Percentiles rank a stretch among this genome's conserved stretches.
Conservation (phyloP, 1,284 basidiomycete genomes). For the Termitomyces sp. region DNA sequence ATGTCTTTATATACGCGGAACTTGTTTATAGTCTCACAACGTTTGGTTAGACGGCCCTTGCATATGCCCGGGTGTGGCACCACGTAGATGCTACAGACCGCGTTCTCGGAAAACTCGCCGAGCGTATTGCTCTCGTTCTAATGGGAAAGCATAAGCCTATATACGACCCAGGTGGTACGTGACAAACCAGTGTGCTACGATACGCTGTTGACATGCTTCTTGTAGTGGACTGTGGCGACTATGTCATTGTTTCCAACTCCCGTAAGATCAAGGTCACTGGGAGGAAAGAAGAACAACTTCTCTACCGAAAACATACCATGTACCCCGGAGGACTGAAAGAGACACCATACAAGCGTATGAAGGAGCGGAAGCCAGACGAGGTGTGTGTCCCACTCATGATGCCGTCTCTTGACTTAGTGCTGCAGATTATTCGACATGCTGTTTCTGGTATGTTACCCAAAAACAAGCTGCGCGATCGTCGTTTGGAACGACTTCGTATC, state of each 20-base stretch:
- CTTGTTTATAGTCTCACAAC: not conserved
- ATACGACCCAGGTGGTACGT: conserved; percentile 83
- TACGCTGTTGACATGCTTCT: not conserved
- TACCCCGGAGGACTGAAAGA: conserved; percentile 93
- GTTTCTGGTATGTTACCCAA: conserved; percentile 97
- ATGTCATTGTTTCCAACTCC: conserved; percentile 94
- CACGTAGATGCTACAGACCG: conserved; percentile 89
- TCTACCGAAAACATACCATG: conserved; percentile 90
- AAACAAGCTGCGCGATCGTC: conserved; percentile 84
- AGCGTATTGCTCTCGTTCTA: conserved; percentile 88
- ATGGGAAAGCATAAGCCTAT: conserved; percentile 99
- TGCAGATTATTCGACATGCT: conserved; percentile 90
- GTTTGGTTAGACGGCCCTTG: conserved; percentile 75
- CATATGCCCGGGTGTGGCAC: conserved; percentile 93
- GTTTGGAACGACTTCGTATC: conserved; percentile 81
- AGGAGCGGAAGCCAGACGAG: conserved; percentile 85
- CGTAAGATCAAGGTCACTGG: conserved; percentile 85
- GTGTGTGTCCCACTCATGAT: conserved; percentile 43
- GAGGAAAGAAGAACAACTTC: conserved; percentile 80
- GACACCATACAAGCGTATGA: conserved; percentile 78
- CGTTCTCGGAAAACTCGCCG: conserved; percentile 88
- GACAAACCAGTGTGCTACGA: not conserved
- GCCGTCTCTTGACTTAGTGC: conserved; percentile 3
- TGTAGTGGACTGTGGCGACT: conserved; percentile 92
- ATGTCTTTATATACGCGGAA: conserved; percentile 19